Base-by-base conservation (phyloP, 2,329 filamentous ascomycete species). In the Lecanicillium sp. region DNA sequence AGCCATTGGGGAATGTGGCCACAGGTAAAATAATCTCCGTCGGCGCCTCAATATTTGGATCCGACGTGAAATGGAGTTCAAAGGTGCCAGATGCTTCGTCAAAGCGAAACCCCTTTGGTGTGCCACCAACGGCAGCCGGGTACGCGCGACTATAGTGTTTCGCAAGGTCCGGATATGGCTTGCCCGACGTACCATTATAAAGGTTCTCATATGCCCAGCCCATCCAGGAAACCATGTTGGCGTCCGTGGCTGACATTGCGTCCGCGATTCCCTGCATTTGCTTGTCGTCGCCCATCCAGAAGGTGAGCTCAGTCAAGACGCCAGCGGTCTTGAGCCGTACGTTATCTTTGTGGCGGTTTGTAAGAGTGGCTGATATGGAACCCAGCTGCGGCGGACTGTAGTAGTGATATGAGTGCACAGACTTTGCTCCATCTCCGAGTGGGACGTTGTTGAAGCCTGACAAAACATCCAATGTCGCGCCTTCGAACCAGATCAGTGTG, bases 131-230 rank as follows among this genome's bases (percentile, higher is more conserved):
- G 2, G 46, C 46, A 12, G 46, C 41, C 9, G 46, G 46, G 18
- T 46, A 48, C 8, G 46, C 34, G 8, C 46, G 46, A 27, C 44
- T 43, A 29, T 48, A 48, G 14, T 48, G 44, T 18, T 36, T 40
- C 12, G 44, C 44, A 22, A 48, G 42, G 28, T 43, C 38, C 2
- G 46, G 40, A 12, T 43, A 17, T 9, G 46, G 41, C 33, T 39
- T 32, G 11, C 44, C 46, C 4, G 44, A 31, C 2, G 41, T 33
- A 30, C 44, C 41, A 17, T 46, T 29, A 36, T 48, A 48, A 11
- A 48, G 42, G 18, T 48, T 48, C 33, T 46, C 46, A 29, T 48
- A 48, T 11, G 46, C 46, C 46, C 46, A 46, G 17, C 46, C 46
- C 10, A 46, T 41, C 46, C 46, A 48, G 4, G 46, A 48, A 5